Conservation (phyloP, 371 early-diverging fungal species). For the Gilbertella persicaria region DNA sequence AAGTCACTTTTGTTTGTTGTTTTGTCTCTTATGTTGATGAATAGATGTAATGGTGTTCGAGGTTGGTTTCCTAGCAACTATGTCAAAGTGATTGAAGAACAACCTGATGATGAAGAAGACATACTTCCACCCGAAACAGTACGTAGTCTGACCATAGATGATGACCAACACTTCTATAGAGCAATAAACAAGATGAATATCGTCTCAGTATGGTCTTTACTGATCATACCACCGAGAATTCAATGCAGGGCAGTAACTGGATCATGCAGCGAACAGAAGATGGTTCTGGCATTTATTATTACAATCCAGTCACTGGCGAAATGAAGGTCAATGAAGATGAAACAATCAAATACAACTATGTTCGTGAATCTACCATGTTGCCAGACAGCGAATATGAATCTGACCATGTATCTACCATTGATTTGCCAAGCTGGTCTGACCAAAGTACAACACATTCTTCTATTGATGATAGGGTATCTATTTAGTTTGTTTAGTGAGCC, state of each 20-base stretch:
- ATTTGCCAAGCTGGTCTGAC: slow-evolving; percentile 17
- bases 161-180: neutral
- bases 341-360: neutral
- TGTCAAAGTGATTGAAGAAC: slow-evolving; percentile 57
- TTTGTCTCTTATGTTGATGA: neutral
- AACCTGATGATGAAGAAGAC: neutral
- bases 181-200: slow-evolving; percentile 13
- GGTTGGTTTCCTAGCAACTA: slow-evolving; percentile 87
- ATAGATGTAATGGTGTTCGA: slow-evolving; percentile 39
- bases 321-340: slow-evolving; percentile 26
- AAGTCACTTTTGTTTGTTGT: slow-evolving; percentile 8
- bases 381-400: slow-evolving; percentile 12
- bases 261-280: slow-evolving; percentile 47
- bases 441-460: slow-evolving; percentile 12
- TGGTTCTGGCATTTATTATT: slow-evolving; percentile 48
- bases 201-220: slow-evolving; percentile 19
- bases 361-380: neutral
- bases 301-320: slow-evolving; percentile 45
- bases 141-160: neutral
- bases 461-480: slow-evolving; percentile 7
- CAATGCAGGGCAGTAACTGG: slow-evolving; percentile 31
- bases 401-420: slow-evolving; percentile 4
- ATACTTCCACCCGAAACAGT: neutral
- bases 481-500: neutral
- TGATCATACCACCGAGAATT: slow-evolving; percentile 2